Evolutionary conservation across 768 basidiomycete species (phyloP).

Genomic region (Heimioporus sp.): DNA sequence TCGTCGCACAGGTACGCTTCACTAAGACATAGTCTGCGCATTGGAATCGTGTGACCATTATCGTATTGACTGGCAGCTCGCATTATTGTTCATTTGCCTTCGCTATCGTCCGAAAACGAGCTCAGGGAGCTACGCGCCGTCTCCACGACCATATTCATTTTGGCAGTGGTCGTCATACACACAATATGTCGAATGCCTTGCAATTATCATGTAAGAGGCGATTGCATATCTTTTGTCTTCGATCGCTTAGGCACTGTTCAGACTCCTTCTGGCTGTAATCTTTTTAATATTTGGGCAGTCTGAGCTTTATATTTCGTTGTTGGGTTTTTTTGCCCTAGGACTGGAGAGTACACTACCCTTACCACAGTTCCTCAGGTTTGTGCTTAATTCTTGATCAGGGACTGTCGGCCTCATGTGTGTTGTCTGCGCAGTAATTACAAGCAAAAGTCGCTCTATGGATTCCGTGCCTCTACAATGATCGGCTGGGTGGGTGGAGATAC

Average conservation of each 20-base stretch:
- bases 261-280: slow-evolving; percentile 67
- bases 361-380: slow-evolving; percentile 76
- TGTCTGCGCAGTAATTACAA: slow-evolving; percentile 62
- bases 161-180: slow-evolving; percentile 84
- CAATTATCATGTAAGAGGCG: slow-evolving; percentile 61
- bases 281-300: slow-evolving; percentile 73
- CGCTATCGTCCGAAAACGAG: slow-evolving; percentile 60
- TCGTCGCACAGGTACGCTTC: slow-evolving; percentile 66
- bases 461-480: slow-evolving; percentile 75
- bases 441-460: slow-evolving; percentile 79
- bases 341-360: slow-evolving; percentile 86
- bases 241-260: slow-evolving; percentile 15
- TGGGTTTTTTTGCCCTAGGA: slow-evolving; percentile 79
- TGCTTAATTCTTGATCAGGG: slow-evolving; percentile 2
- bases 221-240: slow-evolving; percentile 4
- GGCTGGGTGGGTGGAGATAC: slow-evolving; percentile 85
- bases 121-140: slow-evolving; percentile 56
- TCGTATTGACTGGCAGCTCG: slow-evolving; percentile 48
- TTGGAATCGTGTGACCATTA: slow-evolving; percentile 20
- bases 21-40: neutral
- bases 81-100: slow-evolving; percentile 79
- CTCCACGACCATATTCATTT: slow-evolving; percentile 68
- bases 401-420: slow-evolving; percentile 15
- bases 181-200: slow-evolving; percentile 82
- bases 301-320: slow-evolving; percentile 52